phyloP scores from a whole-genome alignment of 495 filamentous ascomycete species.

The Xylaria sp. region DNA sequence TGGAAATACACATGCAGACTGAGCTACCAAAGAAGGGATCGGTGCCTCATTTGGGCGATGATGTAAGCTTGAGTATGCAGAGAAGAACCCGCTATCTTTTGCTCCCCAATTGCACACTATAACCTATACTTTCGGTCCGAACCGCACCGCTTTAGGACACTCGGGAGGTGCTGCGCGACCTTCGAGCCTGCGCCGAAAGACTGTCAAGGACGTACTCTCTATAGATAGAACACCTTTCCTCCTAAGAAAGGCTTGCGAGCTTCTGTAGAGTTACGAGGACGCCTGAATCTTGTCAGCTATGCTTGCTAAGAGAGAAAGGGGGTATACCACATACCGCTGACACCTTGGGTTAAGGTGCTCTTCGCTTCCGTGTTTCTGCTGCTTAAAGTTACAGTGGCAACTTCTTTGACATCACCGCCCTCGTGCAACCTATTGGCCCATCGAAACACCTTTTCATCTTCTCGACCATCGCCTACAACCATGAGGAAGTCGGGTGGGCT shows the following conservation, averaged over 20 bases:
- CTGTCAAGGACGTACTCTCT: conserved; percentile 8
- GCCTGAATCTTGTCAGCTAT: conserved; percentile 39
- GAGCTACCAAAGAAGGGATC: not conserved
- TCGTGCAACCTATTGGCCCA: conserved; percentile 82
- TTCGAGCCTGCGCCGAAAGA: conserved; percentile 19
- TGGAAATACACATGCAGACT: not conserved
- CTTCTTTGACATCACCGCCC: conserved; percentile 63
- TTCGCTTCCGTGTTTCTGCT: conserved; percentile 85
- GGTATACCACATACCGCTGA: conserved; percentile 70
- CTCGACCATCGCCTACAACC: conserved; percentile 85
- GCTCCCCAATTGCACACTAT: not conserved
- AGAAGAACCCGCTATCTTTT: not conserved
- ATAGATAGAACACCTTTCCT: conserved; percentile 23
- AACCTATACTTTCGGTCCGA: not conserved
- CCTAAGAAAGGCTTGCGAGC: conserved; percentile 44
- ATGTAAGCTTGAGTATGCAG: not conserved
- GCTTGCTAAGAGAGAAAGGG: conserved; percentile 14
- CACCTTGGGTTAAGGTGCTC: conserved; percentile 84
- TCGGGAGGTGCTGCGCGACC: not conserved
- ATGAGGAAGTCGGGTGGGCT: conserved; percentile 79
- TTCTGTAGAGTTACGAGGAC: conserved; percentile 57
- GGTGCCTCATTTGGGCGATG: not conserved
- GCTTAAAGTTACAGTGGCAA: conserved; percentile 83
- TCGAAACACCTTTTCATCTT: conserved; percentile 90
- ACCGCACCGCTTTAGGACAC: not conserved